Base-by-base conservation (phyloP, 768 basidiomycete genomes). In the Suillus bovinus region DNA sequence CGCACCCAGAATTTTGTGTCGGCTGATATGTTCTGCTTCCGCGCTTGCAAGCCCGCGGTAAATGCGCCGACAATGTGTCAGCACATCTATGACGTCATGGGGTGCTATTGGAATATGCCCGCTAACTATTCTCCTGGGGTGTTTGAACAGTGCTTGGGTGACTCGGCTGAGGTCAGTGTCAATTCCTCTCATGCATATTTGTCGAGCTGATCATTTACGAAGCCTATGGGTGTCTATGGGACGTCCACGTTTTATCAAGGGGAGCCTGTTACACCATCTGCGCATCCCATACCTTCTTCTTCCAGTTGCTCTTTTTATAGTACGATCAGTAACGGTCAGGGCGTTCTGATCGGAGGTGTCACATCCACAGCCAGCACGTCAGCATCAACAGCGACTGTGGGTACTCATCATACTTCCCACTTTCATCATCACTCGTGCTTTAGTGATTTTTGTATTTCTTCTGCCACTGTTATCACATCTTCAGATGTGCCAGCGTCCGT, bases 141-240 rank as follows among this genome's bases (percentile, higher is more conserved):
- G 7, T 84, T 83, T 67, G 81, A 84, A 63, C 75, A 80, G 14
- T 90, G 87, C 68, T 49, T 76, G 52, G 85, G 78, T 20, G 85
- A 88, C 62, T 79, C 76, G 31, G 82, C 79, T 54, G 76, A 82
- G 76, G 83, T 82, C 38, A 70, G 59, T 16, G 22, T 14, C 34
- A 11, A 14, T 7, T 42, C 36, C 17, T 16, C 33, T 29, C 41
- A 46, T 38, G 22, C 27, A 22, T 14, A 13, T 49, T 33, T 64
- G 22, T 65, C 58, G 24, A 29, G 24, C 36, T 56, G 17, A 56
- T 13, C 38, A 22, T 39, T 11, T 27, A 11, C 60, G 50, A 60
- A 84, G 82, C 84, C 86, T 4, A 86, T 86, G 85, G 88, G 87
- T 33, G 80, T 89, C n/a, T 88, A 89, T 67, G 85, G 84, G 38